These are phyloP conservation scores for Cystobasidium slooffiae DNA, from an alignment of 1,284 basidiomycete species.

Conservation along the genomic window DNA sequence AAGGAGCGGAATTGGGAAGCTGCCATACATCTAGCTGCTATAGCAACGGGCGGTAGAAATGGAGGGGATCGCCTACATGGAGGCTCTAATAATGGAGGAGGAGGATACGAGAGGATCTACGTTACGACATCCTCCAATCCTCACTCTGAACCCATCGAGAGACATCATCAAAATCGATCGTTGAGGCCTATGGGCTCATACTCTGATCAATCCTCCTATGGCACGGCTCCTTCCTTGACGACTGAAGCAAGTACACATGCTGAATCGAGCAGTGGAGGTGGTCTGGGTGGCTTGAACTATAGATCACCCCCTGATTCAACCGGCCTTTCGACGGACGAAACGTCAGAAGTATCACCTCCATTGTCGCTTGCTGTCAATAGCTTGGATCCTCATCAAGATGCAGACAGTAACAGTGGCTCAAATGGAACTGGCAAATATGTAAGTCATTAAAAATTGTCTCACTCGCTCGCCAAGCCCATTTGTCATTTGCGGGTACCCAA, in stretches of 20 bases:
- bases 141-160: background rate
- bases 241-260: slow-evolving; percentile 6
- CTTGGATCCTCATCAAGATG: background rate
- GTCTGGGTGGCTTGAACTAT: background rate
- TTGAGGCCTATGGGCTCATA: background rate
- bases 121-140: background rate
- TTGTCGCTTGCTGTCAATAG: background rate
- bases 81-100: background rate
- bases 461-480: too few species aligned
- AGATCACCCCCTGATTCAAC: background rate
- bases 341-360: background rate
- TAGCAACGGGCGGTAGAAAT: slow-evolving; percentile 4
- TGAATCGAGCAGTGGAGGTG: background rate
- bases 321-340: background rate
- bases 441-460: background rate
- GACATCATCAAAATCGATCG: background rate
- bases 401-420: background rate
- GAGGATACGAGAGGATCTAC: background rate
- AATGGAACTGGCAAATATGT: slow-evolving; percentile 30
- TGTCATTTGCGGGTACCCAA: background rate
- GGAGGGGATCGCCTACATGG: background rate
- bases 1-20: slow-evolving; percentile 12
- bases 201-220: slow-evolving; percentile 15
- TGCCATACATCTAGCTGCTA: slow-evolving; percentile 16
- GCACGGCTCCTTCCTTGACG: slow-evolving; percentile 3